Conservation (phyloP, 2,329 filamentous ascomycete species). For the Aspergillus persii region DNA sequence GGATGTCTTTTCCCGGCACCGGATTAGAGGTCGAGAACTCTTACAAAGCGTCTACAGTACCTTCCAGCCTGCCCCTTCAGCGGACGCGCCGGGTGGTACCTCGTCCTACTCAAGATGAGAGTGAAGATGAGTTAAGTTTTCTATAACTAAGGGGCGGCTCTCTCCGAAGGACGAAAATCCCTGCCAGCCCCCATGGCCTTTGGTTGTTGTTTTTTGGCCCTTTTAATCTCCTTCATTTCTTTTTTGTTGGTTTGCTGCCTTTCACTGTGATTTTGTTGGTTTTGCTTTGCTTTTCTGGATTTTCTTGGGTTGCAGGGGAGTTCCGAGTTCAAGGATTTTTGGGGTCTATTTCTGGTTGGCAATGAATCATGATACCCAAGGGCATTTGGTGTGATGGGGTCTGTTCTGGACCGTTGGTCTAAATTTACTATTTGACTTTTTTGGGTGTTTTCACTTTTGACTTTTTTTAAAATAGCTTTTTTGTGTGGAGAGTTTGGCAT, state of each 20-base stretch:
- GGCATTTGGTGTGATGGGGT: neutral
- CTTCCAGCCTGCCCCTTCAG: neutral
- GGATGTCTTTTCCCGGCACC: neutral
- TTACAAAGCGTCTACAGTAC: neutral
- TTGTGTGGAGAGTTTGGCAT: neutral
- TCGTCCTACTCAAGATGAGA: conserved; percentile 30
- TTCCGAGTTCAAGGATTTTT: neutral
- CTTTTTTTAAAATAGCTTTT: neutral
- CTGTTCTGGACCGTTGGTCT: neutral
- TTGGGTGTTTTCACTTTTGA: neutral
- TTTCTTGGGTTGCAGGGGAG: neutral
- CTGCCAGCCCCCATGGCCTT: neutral
- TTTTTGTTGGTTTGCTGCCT: neutral
- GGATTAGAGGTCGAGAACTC: neutral
- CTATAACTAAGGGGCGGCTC: conserved; percentile 17
- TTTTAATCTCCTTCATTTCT: neutral
- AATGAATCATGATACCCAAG: neutral
- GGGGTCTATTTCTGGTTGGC: neutral
- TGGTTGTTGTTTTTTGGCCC: neutral
- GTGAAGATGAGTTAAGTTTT: conserved; percentile 41
- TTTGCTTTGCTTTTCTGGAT: neutral
- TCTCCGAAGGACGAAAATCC: conserved; percentile 4
- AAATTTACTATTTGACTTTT: neutral
- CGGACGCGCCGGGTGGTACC: conserved; percentile 22
- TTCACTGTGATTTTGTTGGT: neutral